phyloP scores from a whole-genome alignment of 805 yeast species.

The Suhomyces sp. region DNA sequence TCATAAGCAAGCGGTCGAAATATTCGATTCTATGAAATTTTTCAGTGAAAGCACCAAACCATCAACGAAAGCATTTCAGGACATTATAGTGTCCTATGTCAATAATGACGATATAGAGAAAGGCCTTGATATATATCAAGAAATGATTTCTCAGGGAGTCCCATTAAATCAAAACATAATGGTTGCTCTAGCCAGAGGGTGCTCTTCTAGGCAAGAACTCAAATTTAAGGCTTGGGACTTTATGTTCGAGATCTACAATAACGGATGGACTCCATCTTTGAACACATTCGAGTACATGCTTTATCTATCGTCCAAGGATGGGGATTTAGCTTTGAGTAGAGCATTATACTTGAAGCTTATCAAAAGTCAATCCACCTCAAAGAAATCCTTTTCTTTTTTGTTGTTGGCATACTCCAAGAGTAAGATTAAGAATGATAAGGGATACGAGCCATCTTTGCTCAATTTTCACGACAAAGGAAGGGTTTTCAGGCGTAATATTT shows the following conservation, averaged over 20 bases:
- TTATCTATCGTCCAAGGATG: constrained; percentile 74
- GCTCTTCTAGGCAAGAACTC: constrained; percentile 51
- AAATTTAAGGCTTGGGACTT: constrained; percentile 72
- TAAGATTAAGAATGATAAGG: constrained; percentile 15
- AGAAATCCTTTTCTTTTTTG: constrained; percentile 44
- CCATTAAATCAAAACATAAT: constrained; percentile 37
- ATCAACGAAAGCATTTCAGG: constrained; percentile 62
- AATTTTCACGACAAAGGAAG: constrained; percentile 46
- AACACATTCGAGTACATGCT: constrained; percentile 66
- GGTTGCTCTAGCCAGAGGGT: constrained; percentile 65
- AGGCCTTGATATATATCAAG: constrained; percentile 74
- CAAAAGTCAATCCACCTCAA: constrained; percentile 34
- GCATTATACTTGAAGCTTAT: constrained; percentile 56
- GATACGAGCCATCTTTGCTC: constrained; percentile 31
- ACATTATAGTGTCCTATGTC: constrained; percentile 66
- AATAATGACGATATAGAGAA: constrained; percentile 64
- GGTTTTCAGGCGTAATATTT: constrained; percentile 45
- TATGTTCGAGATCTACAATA: constrained; percentile 60
- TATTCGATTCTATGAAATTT: constrained; percentile 86
- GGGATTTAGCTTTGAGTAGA: constrained; percentile 71
- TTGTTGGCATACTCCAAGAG: constrained; percentile 50
- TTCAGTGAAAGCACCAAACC: constrained; percentile 67
- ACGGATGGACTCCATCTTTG: constrained; percentile 42
- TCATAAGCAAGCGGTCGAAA: constrained; percentile 60
- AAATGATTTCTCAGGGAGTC: constrained; percentile 45